Base-by-base conservation (phyloP, 192 early-diverging fungal genomes). In the Coemansia sp. region DNA sequence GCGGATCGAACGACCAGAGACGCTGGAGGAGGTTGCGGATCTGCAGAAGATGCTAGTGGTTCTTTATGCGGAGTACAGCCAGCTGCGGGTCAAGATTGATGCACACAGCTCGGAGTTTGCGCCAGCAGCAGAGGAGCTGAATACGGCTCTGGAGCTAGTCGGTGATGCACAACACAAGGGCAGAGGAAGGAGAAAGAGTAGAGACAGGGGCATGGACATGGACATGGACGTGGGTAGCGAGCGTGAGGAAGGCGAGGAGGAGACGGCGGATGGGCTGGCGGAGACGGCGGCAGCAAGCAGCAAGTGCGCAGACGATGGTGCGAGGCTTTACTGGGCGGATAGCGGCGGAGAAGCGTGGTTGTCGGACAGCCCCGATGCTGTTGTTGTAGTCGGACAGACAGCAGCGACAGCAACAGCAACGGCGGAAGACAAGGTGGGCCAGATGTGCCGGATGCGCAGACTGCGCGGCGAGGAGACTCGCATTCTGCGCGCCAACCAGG, bases 191-290 rank as follows among this genome's bases (percentile, higher is more conserved):
- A 21, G 58, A 57, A 67, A 47, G 43, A 32, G 32, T 4, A 32
- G 32, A 32, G 32, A 32, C 32, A 32, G 32, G 32, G 32, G 32
- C 32, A 32, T 32, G 32, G 32, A 4, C 32, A 19, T 21, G 32
- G 32, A 4, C 32, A 32, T 32, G 32, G 32, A 4, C 32, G 13
- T 21, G 19, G 65, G 56, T 6, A 57, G 69, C 0, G 75, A 76
- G 37, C 79, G 71, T 18, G 79, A 83, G 44, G 81, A 78, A 41
- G 81, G 81, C 61, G 76, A 83, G 65, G 81, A 75, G 58, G 39
- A 47, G 16, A 41, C 39, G 26, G 71, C 40, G 65, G 64, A 68
- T 47, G 57, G 64, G 10, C 62, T 76, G 65, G 47, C 64, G 5
- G 48, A 32, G 32, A 32, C 70, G 4, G 65, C 59, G 13, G 61